Evolutionary conservation across 139 green algal genomes (phyloP), one percentile per base, ranked within the genome.

Genomic region (Raphidocelis subcapitata): DNA sequence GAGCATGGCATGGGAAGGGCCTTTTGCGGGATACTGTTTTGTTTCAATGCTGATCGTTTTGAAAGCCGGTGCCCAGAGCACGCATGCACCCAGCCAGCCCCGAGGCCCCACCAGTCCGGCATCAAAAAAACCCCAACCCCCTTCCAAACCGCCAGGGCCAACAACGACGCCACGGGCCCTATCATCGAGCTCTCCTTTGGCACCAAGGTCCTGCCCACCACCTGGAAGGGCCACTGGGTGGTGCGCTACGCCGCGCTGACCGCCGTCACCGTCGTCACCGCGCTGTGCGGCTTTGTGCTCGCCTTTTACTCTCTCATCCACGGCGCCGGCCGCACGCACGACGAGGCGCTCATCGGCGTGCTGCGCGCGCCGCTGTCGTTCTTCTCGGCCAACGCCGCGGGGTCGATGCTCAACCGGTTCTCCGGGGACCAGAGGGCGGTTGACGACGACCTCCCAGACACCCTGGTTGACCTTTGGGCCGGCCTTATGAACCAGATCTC

Each of bases 321-420:
- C 3, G 80, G 84, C 0, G 67, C 77, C 33, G 77, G 51, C 20
- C 56, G 55, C 18, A 74, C 93, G 47, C 86, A 95, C 69, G 65
- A 85, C 46, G 36, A 46, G 52, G 85, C 86, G 75, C 55, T 71
- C 16, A 24, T 28, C 26, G 47, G 75, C 60, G 87, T 94, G 29
- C 69, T 98, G 71, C 82, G 86, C 3, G 81, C 88, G 0, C 93
- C 93, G 2, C 84, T 98, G 44, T 84, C 82, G 5, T 98, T 98
- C 83, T 98, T 98, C 78, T 86, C 97, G 85, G 93, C 86, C 67
- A 94, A 94, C 63, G 92, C 94, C 14, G 81, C 87, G 1, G 94
- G 94, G 21, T 85, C 93, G 69, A 80, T 98, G 37, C 76, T 98
- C 46, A 98, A 98, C 85, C 52, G 82, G n/a, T 89, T 89, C 74